These are phyloP conservation scores for Blepharisma stoltei DNA, from an alignment of 73 alveolate genomes.

Conservation along the genomic window DNA sequence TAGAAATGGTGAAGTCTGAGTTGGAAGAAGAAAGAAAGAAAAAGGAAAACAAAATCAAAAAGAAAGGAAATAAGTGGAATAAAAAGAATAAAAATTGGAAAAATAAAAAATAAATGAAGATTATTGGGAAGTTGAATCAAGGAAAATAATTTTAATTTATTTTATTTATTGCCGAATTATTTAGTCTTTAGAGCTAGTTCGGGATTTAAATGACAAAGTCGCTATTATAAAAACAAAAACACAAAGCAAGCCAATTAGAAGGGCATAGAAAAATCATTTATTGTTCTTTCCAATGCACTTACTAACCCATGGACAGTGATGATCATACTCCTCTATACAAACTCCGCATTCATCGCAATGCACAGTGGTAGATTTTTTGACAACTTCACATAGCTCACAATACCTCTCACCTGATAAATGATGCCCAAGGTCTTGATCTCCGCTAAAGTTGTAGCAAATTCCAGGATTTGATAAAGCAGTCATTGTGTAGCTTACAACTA, in stretches of 20 bases:
- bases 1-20: no score
- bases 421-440: no score
- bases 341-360: constrained; percentile 74
- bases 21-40: no score
- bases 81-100: no score
- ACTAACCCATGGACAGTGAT: constrained; percentile 82
- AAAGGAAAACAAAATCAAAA: no score
- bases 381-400: constrained; percentile 46
- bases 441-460: neutral
- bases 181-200: no score
- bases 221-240: neutral
- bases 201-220: neutral
- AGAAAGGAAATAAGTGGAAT: no score
- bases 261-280: constrained; percentile 38
- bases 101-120: no score
- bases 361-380: constrained; percentile 32
- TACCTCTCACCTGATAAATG: constrained; percentile 20
- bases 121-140: no score
- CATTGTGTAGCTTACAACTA: neutral
- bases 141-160: no score
- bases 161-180: no score
- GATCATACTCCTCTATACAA: constrained; percentile 58
- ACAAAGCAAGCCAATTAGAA: constrained; percentile 29
- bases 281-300: constrained; percentile 65
- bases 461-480: constrained; percentile 14